These are phyloP conservation scores for Rhizopus delemar DNA, from an alignment of 371 early-diverging fungal genomes.

Conservation along the genomic window DNA sequence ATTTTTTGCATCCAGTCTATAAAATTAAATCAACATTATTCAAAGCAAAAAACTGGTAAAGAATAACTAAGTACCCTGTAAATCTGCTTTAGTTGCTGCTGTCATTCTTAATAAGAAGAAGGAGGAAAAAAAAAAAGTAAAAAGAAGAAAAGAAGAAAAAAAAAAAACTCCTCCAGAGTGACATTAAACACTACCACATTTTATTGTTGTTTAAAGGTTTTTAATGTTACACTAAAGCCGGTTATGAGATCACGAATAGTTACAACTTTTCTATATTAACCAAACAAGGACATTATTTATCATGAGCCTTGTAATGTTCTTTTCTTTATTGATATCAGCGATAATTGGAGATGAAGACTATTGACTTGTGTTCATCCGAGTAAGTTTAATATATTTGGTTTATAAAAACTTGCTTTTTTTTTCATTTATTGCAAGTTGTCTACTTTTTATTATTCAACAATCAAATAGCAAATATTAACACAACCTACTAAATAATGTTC, in stretches of 20 bases:
- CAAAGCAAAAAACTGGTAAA: background rate
- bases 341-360: too few relatives aligned
- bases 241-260: conserved; percentile 1
- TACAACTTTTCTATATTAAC: background rate
- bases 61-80: background rate
- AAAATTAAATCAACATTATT: background rate
- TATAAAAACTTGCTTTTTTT: too few relatives aligned
- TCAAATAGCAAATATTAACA: too few relatives aligned
- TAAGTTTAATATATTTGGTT: too few relatives aligned
- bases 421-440: too few relatives aligned
- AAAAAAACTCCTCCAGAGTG: background rate
- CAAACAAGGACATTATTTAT: too few relatives aligned
- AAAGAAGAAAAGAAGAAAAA: conserved; percentile 5
- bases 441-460: too few relatives aligned
- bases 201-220: conserved; percentile 1
- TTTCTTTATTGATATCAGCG: too few relatives aligned
- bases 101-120: conserved; percentile 3
- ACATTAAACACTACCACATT: background rate
- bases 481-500: too few relatives aligned
- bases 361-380: too few relatives aligned
- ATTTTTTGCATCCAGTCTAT: conserved; percentile 46
- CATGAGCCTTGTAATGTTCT: too few relatives aligned
- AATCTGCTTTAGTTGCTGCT: background rate
- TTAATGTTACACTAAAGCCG: background rate
- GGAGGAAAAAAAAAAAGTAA: background rate